Evolutionary conservation across 208 protist genomes (phyloP), one percentile per base, ranked within the genome.

Genomic region (Naegleria gruberi): DNA sequence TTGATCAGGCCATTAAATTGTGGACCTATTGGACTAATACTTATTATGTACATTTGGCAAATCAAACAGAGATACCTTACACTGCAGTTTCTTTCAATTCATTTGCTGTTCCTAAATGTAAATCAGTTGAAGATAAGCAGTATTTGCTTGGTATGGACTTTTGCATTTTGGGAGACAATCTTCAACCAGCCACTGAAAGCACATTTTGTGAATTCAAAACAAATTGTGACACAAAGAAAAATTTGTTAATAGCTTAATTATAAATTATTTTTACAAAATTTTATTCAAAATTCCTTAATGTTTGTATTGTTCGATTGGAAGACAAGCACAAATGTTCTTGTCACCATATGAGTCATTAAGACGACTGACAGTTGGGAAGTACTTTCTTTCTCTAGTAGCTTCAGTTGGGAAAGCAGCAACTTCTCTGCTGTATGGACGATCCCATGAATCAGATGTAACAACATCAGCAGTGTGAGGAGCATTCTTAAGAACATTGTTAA

Each of bases 331-430:
- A 30, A 99, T 93, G 92, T 99, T 97, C 83, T 95, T 92, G 92
- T 99, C 98, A 44, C 98, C 98, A 93, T 97, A 99, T 17, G 95
- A 95, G 88, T 98, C 97, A 94, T 99, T 97, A 10, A 99, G 93
- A 74, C 98, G 94, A 73, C 92, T 92, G 15, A 98, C 95, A 3
- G 95, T 93, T 46, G 98, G 97, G 97, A 97, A 99, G 86, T 93
- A 92, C 93, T 99, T 99, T 91, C 95, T 94, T n/a, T 92, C 88
- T 47, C 92, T 89, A 40, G 96, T 93, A 89, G 94, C 92, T 23
- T 89, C 89, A 0, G 95, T 92, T 15, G 98, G 98, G 94, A 96
- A 99, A 42, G 95, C 98, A 23, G 98, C 98, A 81, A 95, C 74
- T 90, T 97, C 93, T 44, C 98, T 94, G 6, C 94, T 94, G 94